These are phyloP conservation scores for Lactuca sativa DNA, from an alignment of 129 eudicot genomes.

Conservation along the genomic window DNA sequence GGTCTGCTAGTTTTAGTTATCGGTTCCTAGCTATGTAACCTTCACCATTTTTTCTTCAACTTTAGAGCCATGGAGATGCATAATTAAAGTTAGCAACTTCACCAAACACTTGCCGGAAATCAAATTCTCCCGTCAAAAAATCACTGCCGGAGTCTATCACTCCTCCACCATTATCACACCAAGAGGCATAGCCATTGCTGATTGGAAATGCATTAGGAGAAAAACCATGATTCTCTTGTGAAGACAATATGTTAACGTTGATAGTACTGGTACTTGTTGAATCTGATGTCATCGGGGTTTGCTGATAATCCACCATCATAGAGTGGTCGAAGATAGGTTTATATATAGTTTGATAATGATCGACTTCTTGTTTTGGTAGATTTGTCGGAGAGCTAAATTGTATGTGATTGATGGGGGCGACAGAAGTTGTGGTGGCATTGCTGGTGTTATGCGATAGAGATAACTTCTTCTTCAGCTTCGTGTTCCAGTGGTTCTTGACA, in stretches of 20 bases:
- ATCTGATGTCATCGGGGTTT: conserved; percentile 3
- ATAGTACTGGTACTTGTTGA: background rate
- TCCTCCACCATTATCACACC: conserved; percentile 25
- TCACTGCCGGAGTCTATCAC: conserved; percentile 6
- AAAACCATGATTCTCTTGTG: conserved; percentile 18
- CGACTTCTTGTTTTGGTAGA: conserved; percentile 26
- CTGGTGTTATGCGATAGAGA: conserved; percentile 10
- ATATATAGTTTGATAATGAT: conserved; percentile 3
- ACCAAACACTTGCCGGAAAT: conserved; percentile 24
- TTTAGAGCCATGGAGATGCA: conserved; percentile 17
- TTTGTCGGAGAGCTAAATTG: background rate
- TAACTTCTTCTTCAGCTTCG: conserved; percentile 69
- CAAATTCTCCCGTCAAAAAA: conserved; percentile 14
- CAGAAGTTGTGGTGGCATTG: background rate
- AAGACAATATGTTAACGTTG: conserved; percentile 6
- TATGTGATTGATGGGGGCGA: conserved; percentile 1
- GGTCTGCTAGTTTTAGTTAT: conserved; percentile 2
- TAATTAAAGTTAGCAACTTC: conserved; percentile 31
- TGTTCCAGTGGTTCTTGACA: conserved; percentile 82
- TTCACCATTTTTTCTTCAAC: conserved; percentile 1
- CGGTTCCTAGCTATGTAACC: background rate
- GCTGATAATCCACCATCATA: background rate
- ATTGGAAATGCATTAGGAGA: background rate
- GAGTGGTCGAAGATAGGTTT: conserved; percentile 17
- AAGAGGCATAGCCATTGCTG: conserved; percentile 21